phyloP scores from a whole-genome alignment of 305 asterid genomes.

The Ruellia speciosa region DNA sequence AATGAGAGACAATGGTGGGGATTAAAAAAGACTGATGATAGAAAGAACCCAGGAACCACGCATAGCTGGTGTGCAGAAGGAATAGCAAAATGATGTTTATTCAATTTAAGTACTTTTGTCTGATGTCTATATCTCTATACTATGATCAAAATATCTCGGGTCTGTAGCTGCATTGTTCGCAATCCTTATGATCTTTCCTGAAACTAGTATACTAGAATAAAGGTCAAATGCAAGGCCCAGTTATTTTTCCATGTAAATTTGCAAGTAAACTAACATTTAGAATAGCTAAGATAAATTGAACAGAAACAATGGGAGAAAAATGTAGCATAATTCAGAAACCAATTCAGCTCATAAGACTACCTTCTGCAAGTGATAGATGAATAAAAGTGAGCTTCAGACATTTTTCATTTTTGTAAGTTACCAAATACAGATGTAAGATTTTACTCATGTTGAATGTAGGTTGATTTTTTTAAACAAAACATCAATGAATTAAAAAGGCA shows the following conservation, averaged over 20 bases:
- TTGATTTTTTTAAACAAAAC: not conserved
- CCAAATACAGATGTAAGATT: not conserved
- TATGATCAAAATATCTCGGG: constrained; percentile 1
- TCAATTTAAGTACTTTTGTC: not conserved
- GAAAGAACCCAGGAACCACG: constrained; percentile 6
- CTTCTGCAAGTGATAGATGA: constrained; percentile 9
- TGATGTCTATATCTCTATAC: not conserved
- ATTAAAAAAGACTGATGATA: constrained; percentile 2
- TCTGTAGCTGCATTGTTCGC: not conserved
- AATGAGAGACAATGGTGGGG: not conserved
- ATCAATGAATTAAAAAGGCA: not conserved
- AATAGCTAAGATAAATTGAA: not conserved
- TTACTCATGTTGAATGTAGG: not conserved
- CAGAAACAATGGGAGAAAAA: constrained; percentile 10
- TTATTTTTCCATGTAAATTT: constrained; percentile 2
- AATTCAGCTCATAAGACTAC: not conserved
- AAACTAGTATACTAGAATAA: constrained; percentile 12
- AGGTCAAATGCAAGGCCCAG: constrained; percentile 12
- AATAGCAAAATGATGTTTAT: not conserved
- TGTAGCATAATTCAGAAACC: not conserved
- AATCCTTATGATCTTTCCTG: constrained; percentile 17
- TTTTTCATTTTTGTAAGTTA: too few relatives aligned
- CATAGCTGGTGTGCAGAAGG: constrained; percentile 5
- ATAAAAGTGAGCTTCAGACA: not conserved
- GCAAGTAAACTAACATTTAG: not conserved